Evolutionary conservation across 2,329 filamentous ascomycete genomes (phyloP).

Genomic region (Hypoxylon sp.): DNA sequence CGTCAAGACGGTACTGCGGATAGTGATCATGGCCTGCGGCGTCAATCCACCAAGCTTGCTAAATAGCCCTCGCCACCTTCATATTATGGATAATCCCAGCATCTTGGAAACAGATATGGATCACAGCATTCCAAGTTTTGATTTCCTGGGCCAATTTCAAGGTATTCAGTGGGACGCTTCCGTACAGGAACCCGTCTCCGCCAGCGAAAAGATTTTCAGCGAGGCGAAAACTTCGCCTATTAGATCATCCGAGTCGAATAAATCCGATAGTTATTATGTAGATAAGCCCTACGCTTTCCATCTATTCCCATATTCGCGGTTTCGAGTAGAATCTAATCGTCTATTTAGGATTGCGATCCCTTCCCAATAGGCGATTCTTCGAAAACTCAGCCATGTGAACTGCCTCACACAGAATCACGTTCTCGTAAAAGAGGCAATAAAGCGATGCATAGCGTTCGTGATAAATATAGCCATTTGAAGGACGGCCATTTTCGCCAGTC

Average conservation of each 20-base stretch:
- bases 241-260: too few species aligned
- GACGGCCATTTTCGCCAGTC: neutral
- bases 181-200: neutral
- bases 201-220: neutral
- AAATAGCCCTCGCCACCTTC: neutral
- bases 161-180: neutral
- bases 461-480: neutral
- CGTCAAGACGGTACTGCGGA: too few species aligned
- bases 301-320: neutral
- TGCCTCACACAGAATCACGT: neutral
- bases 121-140: neutral
- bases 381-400: neutral
- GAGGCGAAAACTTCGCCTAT: neutral
- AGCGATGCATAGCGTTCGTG: neutral
- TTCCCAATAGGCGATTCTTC: neutral
- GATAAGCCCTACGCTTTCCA: neutral
- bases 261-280: neutral
- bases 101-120: neutral
- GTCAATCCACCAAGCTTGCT: slow-evolving; percentile 1
- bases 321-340: neutral
- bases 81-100: neutral
- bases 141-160: neutral
- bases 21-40: slow-evolving; percentile 1
- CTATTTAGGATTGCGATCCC: neutral
- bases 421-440: neutral